Evolutionary conservation across 345 rosid species (phyloP).

Genomic region (Hypericum androsaemum): DNA sequence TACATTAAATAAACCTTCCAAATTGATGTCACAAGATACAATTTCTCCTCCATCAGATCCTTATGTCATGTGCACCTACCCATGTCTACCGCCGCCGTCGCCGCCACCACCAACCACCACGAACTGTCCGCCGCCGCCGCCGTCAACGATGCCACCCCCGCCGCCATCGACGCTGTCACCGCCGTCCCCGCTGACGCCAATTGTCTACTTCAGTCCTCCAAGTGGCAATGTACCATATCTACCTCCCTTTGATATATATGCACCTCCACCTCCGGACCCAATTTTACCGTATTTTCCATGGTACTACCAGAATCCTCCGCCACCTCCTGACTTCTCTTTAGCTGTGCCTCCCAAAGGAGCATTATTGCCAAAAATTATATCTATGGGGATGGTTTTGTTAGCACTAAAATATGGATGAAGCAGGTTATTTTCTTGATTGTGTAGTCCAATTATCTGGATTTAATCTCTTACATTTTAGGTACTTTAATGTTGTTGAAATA

Average conservation of each 20-base stretch:
- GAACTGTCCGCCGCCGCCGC: slow-evolving; percentile 3
- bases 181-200: not conserved
- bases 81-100: slow-evolving; percentile 31
- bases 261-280: slow-evolving; percentile 53
- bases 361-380: not conserved
- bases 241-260: slow-evolving; percentile 2
- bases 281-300: slow-evolving; percentile 41
- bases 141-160: not conserved
- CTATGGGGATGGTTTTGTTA: not conserved
- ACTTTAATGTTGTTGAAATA: too few species aligned
- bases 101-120: slow-evolving; percentile 9
- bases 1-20: slow-evolving; percentile 5
- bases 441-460: too few species aligned
- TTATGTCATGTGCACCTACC: slow-evolving; percentile 15
- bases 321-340: slow-evolving; percentile 14
- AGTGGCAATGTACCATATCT: not conserved
- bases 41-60: slow-evolving; percentile 5
- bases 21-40: slow-evolving; percentile 10
- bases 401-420: not conserved
- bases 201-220: not conserved
- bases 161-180: slow-evolving; percentile 1
- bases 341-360: not conserved
- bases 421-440: too few species aligned
- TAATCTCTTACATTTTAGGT: too few species aligned
- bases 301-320: slow-evolving; percentile 44